Conservation (phyloP, 768 basidiomycete species). For the Boletellus sp. region DNA sequence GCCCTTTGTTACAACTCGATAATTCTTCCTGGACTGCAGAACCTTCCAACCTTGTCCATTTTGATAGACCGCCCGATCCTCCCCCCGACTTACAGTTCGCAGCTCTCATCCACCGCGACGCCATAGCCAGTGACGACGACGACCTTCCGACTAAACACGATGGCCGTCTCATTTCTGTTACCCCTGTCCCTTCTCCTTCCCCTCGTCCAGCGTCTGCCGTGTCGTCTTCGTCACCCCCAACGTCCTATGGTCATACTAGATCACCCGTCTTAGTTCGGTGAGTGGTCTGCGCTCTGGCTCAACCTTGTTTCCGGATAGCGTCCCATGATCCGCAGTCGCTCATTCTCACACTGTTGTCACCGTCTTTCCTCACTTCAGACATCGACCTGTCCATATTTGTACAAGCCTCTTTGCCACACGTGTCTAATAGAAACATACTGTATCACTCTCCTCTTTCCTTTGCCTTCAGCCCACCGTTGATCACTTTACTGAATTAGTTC, state of each 20-base stretch:
- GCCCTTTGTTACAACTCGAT: conserved; percentile 33
- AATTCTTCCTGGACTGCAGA: conserved; percentile 24
- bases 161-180: conserved; percentile 18
- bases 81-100: conserved; percentile 8
- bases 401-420: conserved; percentile 14
- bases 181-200: conserved; percentile 8
- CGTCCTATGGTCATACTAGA: conserved; percentile 24
- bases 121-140: conserved; percentile 21
- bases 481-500: conserved; percentile 13
- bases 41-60: conserved; percentile 2
- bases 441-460: background rate
- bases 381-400: conserved; percentile 10
- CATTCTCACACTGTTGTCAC: conserved; percentile 10
- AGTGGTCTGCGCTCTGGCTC: conserved; percentile 5
- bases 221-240: conserved; percentile 14
- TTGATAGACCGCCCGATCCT: conserved; percentile 9
- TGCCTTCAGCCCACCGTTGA: background rate
- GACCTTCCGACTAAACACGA: conserved; percentile 26
- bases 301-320: background rate
- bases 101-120: conserved; percentile 7
- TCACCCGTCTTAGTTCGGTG: conserved; percentile 32
- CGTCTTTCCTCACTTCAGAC: conserved; percentile 10
- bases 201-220: conserved; percentile 10
- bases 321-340: background rate
- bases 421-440: conserved; percentile 2